phyloP scores from a whole-genome alignment of 495 filamentous ascomycete species.

The Talaromyces liani region DNA sequence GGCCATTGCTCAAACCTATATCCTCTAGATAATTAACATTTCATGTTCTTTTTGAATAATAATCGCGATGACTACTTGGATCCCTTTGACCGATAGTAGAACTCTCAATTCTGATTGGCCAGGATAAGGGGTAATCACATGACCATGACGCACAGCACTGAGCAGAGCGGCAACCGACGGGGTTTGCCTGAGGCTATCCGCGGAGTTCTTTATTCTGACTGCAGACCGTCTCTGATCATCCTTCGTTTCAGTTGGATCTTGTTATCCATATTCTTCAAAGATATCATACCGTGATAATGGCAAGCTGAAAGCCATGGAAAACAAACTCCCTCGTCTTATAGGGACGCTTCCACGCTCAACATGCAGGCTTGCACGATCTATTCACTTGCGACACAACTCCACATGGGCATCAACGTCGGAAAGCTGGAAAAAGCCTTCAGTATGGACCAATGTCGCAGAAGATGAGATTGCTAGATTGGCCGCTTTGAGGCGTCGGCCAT shows the following conservation, averaged over 20 bases:
- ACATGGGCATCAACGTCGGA: not conserved
- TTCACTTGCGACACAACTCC: not conserved
- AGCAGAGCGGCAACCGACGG: not conserved
- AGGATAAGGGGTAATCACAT: not conserved
- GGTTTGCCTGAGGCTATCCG: not conserved
- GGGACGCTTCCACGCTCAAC: not conserved
- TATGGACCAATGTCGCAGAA: slow-evolving; percentile 41
- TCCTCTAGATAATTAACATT: not conserved
- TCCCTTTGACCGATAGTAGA: not conserved
- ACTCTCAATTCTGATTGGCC: not conserved
- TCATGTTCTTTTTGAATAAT: not conserved
- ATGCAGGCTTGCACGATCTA: not conserved
- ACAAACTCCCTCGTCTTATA: not conserved
- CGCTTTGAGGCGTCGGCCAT: slow-evolving; percentile 65
- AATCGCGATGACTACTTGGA: not conserved
- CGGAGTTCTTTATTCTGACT: not conserved
- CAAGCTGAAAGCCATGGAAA: slow-evolving; percentile 2
- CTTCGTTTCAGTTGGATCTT: not conserved
- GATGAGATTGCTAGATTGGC: slow-evolving; percentile 74
- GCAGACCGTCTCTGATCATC: not conserved
- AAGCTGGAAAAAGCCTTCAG: slow-evolving; percentile 11
- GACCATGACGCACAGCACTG: not conserved
- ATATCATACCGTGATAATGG: not conserved
- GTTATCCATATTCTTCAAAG: not conserved
- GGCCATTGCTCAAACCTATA: not conserved